Percentiles rank a stretch among this genome's conserved stretches.
These are phyloP conservation scores for Penicillium maclennaniae DNA, from an alignment of 495 filamentous ascomycete species.

Conservation along the genomic window DNA sequence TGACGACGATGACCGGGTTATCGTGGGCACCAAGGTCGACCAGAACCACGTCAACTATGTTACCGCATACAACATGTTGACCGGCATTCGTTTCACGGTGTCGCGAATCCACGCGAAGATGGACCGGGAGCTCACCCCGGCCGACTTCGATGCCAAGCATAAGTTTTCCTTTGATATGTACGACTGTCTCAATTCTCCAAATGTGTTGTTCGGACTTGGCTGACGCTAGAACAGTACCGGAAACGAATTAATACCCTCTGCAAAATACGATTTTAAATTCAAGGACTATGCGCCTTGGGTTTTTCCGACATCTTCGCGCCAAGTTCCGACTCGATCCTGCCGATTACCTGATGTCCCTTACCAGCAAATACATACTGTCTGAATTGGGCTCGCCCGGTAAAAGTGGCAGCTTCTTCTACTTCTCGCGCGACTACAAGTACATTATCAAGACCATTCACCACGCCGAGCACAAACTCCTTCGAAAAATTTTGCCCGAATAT, in stretches of 20 bases:
- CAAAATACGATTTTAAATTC: slow-evolving; percentile 99
- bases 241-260: slow-evolving; percentile 94
- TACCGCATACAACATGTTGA: slow-evolving; percentile 99
- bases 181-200: slow-evolving; percentile 20
- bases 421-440: slow-evolving; percentile 99
- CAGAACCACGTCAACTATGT: slow-evolving; percentile 97
- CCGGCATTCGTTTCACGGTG: slow-evolving; percentile 94
- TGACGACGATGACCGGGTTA: slow-evolving; percentile 87
- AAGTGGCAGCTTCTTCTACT: slow-evolving; percentile 99
- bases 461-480: slow-evolving; percentile 89
- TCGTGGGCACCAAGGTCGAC: slow-evolving; percentile 97
- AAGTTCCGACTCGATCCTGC: slow-evolving; percentile 92
- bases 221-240: slow-evolving; percentile 60
- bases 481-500: slow-evolving; percentile 89
- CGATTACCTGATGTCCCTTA: slow-evolving; percentile 97
- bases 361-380: slow-evolving; percentile 97
- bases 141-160: slow-evolving; percentile 86
- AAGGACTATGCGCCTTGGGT: slow-evolving; percentile 99
- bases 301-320: slow-evolving; percentile 82
- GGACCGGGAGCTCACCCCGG: slow-evolving; percentile 79
- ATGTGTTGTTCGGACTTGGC: slow-evolving; percentile 7
- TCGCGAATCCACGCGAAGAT: slow-evolving; percentile 96
- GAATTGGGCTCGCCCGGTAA: slow-evolving; percentile 97
- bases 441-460: slow-evolving; percentile 99
- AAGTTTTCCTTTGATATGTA: slow-evolving; percentile 99